Evolutionary conservation across 768 basidiomycete genomes (phyloP), one percentile per base, ranked within the genome.

Genomic region (Suillus hirtellus): DNA sequence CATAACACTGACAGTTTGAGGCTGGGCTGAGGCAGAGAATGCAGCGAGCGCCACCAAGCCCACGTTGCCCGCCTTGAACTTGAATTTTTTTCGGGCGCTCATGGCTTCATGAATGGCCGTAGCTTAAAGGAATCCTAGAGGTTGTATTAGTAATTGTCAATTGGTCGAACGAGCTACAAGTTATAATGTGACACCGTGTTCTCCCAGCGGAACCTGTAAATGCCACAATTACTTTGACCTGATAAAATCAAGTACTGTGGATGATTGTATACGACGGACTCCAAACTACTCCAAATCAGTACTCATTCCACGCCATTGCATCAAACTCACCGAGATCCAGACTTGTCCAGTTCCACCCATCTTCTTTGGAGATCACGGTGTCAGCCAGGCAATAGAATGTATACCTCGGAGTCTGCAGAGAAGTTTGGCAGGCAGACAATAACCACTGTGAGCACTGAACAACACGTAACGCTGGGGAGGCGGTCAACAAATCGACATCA

Each of bases 1-100:
- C 12, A 21, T 19, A 31, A 42, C 24, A 19, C 56, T 42, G 10
- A 59, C 61, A 10, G 71, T 64, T 24, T 63, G 68, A 53, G 68
- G 65, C 19, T 80, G 80, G 56, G 81, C 81, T 60, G 82, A 79
- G 40, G 80, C 78, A 60, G 82, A 76, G 50, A 81, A 71, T 34
- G 77, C 79, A 46, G 82, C 75, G 27, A 87, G 71, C 61, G 82
- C 82, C 67, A 86, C 76, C 66, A 88, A 78, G 62, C 83, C 84
- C 87, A 88, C 54, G 81, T 76, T 53, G 83, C 83, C 69, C 82
- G 84, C 66, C 78, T 71, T 64, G 66, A 70, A 44, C 66, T 69
- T 55, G 68, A 63, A 64, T 66, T 61, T 37, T 24, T 58, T 65
- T 66, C 71, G 64, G 54, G 52, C 27, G 44, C 64, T 21, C 73